phyloP scores from a whole-genome alignment of 352 stramenopile species.

The Phytopythium kandeliae region DNA sequence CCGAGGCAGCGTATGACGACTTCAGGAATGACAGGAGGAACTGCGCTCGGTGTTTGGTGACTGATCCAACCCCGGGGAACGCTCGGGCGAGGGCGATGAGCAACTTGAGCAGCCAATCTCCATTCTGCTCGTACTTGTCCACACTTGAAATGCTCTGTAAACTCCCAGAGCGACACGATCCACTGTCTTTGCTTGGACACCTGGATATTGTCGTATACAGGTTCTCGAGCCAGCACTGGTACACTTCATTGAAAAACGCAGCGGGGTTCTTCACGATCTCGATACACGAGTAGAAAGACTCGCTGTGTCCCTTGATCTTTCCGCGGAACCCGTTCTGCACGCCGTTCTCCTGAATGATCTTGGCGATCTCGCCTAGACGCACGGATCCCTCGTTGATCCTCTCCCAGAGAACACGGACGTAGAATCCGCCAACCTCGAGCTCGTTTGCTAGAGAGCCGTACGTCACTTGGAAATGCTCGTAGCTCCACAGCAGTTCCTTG shows the following conservation, averaged over 20 bases:
- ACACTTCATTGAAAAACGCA: constrained; percentile 73
- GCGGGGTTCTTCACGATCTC: constrained; percentile 57
- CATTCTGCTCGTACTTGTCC: constrained; percentile 31
- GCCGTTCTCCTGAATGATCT: constrained; percentile 30
- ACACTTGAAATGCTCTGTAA: constrained; percentile 7
- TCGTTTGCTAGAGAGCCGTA: constrained; percentile 65
- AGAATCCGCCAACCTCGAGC: constrained; percentile 59
- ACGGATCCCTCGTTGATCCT: constrained; percentile 68
- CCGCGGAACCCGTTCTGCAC: constrained; percentile 26
- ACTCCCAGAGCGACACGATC: constrained; percentile 1
- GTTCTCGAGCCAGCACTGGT: constrained; percentile 79
- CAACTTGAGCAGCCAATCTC: constrained; percentile 61
- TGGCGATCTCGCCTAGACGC: constrained; percentile 44
- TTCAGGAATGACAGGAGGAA: constrained; percentile 48
- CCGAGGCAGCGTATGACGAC: constrained; percentile 40
- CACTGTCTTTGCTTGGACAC: neutral
- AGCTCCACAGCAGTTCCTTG: constrained; percentile 50
- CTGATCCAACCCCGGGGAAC: constrained; percentile 45
- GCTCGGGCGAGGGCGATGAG: constrained; percentile 56
- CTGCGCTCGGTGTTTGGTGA: constrained; percentile 34
- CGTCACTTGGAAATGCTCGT: constrained; percentile 53
- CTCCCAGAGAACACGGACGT: constrained; percentile 64
- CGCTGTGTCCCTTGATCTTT: constrained; percentile 37
- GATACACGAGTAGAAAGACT: constrained; percentile 58
- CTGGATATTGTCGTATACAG: constrained; percentile 28